Evolutionary conservation across 805 yeast species (phyloP).

Genomic region (Aciculoconidium aculeatum): DNA sequence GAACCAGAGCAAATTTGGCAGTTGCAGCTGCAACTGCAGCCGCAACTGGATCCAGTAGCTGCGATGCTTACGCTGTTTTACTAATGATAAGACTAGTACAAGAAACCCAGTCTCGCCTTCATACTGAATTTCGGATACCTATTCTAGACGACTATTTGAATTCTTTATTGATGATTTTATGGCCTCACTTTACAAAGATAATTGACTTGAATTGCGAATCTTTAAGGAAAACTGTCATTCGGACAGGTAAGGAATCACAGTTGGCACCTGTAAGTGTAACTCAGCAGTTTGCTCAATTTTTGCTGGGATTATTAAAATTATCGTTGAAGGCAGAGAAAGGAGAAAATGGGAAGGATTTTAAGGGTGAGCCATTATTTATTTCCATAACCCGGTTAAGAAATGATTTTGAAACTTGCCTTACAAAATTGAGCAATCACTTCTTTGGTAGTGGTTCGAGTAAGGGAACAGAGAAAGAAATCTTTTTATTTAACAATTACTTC

Average conservation of each 20-base stretch:
- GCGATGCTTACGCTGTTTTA: constrained; percentile 75
- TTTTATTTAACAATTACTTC: constrained; percentile 68
- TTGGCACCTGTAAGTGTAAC: constrained; percentile 55
- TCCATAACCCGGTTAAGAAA: constrained; percentile 65
- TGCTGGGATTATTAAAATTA: constrained; percentile 66
- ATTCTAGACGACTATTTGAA: constrained; percentile 66
- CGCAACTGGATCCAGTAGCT: constrained; percentile 26
- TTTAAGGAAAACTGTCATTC: constrained; percentile 47
- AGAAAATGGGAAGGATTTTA: constrained; percentile 16
- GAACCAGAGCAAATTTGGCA: constrained; percentile 6
- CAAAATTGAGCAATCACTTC: constrained; percentile 53
- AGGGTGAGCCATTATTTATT: constrained; percentile 66
- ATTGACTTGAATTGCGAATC: constrained; percentile 75
- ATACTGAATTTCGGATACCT: constrained; percentile 60
- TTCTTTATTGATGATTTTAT: constrained; percentile 57
- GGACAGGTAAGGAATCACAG: constrained; percentile 17
- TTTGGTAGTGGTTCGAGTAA: constrained; percentile 27
- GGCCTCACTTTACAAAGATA: constrained; percentile 82
- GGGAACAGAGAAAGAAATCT: constrained; percentile 53
- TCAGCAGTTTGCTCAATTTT: constrained; percentile 68
- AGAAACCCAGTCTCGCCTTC: constrained; percentile 56
- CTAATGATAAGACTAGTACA: constrained; percentile 70
- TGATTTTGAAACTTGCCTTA: constrained; percentile 74
- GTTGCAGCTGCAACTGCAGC: constrained; percentile 6
- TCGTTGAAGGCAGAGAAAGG: constrained; percentile 19